Evolutionary conservation across 176 grass and related monocot species (phyloP).

Genomic region (Alloteropsis semialata): DNA sequence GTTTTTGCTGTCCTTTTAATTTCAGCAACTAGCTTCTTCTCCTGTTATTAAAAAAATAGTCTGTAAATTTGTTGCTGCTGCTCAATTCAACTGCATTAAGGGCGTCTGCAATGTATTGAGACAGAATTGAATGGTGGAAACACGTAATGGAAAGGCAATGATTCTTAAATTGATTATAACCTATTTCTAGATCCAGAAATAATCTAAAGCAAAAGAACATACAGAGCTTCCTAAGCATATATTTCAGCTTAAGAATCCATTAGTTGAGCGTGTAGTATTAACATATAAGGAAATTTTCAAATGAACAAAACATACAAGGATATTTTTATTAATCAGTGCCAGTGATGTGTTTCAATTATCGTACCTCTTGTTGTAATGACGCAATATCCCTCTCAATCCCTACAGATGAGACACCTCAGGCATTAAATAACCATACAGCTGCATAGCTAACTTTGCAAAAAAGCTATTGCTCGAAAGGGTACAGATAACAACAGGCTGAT

Average conservation of each 20-base stretch:
- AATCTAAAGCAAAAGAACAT: neutral
- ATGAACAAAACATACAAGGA: neutral
- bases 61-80: neutral
- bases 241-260: constrained; percentile 14
- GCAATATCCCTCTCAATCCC: constrained; percentile 86
- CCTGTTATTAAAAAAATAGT: constrained; percentile 46
- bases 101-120: no score
- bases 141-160: neutral
- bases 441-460: neutral
- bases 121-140: constrained; percentile 5
- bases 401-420: constrained; percentile 27
- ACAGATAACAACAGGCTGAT: neutral
- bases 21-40: constrained; percentile 89
- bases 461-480: neutral
- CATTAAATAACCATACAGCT: neutral
- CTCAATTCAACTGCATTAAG: constrained; percentile 14
- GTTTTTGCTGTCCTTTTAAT: constrained; percentile 98
- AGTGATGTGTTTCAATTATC: neutral
- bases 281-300: constrained; percentile 6
- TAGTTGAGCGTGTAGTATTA: neutral
- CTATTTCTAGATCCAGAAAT: neutral
- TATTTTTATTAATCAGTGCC: neutral
- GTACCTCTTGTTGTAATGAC: constrained; percentile 80
- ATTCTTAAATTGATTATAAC: neutral
- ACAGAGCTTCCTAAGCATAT: neutral